Conservation (phyloP, 331 rosid species). For the Rhamnella rubrinervis region DNA sequence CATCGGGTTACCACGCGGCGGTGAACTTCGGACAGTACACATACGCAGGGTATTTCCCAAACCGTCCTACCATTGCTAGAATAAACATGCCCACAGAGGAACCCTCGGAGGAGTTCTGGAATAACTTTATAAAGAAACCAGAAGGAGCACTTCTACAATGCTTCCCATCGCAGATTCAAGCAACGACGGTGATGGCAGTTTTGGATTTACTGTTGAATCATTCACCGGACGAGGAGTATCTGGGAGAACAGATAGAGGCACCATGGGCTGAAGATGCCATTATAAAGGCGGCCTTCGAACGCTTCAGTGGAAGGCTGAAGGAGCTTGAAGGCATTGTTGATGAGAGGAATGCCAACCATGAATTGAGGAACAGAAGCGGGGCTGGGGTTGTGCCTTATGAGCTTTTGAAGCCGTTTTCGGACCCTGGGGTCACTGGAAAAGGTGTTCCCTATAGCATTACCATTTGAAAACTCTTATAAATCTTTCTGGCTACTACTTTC, state of each 20-base stretch:
- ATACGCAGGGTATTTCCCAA: conserved; percentile 66
- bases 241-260: conserved; percentile 38
- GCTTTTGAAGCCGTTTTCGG: conserved; percentile 56
- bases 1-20: conserved; percentile 81
- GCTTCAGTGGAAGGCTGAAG: conserved; percentile 41
- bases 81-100: conserved; percentile 58
- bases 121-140: conserved; percentile 41
- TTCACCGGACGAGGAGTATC: conserved; percentile 68
- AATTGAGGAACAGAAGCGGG: conserved; percentile 42
- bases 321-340: conserved; percentile 55
- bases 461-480: conserved; percentile 23
- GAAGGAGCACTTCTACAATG: conserved; percentile 42
- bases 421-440: conserved; percentile 43
- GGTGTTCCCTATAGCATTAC: conserved; percentile 69
- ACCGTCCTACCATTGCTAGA: conserved; percentile 55
- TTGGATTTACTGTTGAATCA: conserved; percentile 57
- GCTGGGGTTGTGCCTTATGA: conserved; percentile 62
- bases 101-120: conserved; percentile 25
- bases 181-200: conserved; percentile 47
- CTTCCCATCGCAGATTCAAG: conserved; percentile 71
- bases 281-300: conserved; percentile 44
- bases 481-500: not conserved
- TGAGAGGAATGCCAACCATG: conserved; percentile 33
- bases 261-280: conserved; percentile 45
- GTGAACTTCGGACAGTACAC: conserved; percentile 71